phyloP scores from a whole-genome alignment of 192 early-diverging fungal genomes.

The Coemansia sp. region DNA sequence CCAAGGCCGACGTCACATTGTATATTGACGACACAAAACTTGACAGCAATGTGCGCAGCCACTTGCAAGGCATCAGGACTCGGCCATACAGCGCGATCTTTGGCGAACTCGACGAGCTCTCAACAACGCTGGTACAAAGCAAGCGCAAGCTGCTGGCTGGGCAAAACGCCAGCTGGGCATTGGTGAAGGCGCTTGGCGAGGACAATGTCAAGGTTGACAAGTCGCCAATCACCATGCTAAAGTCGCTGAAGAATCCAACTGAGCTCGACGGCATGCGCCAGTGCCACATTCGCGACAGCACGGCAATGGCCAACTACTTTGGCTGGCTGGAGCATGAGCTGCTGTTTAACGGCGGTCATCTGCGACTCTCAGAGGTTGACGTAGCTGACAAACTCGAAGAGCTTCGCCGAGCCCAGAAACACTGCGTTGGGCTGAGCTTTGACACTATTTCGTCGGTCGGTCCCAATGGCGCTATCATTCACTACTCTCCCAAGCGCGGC shows the following conservation, averaged over 20 bases:
- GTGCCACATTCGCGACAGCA: slow-evolving; percentile 88
- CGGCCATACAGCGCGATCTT: slow-evolving; percentile 80
- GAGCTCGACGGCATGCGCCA: slow-evolving; percentile 93
- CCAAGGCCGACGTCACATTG: slow-evolving; percentile 64
- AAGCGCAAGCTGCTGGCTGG: slow-evolving; percentile 66
- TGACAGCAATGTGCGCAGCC: slow-evolving; percentile 60
- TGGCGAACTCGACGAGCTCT: slow-evolving; percentile 62
- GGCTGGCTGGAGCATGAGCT: slow-evolving; percentile 95
- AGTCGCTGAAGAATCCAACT: slow-evolving; percentile 90
- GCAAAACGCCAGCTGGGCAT: slow-evolving; percentile 68
- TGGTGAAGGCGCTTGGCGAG: slow-evolving; percentile 73
- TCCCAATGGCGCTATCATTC: slow-evolving; percentile 96
- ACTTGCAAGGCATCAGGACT: slow-evolving; percentile 66
- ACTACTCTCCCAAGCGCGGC: slow-evolving; percentile 89
- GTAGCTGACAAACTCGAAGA: slow-evolving; percentile 83
- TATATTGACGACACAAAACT: slow-evolving; percentile 81
- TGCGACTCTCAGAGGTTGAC: slow-evolving; percentile 76
- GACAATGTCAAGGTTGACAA: slow-evolving; percentile 57
- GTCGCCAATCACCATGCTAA: slow-evolving; percentile 77
- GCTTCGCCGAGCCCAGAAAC: slow-evolving; percentile 71
- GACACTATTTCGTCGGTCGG: slow-evolving; percentile 96
- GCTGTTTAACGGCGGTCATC: slow-evolving; percentile 59
- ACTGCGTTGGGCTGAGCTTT: slow-evolving; percentile 94
- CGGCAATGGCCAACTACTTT: slow-evolving; percentile 84
- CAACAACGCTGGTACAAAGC: slow-evolving; percentile 8